phyloP scores from a whole-genome alignment of 495 filamentous ascomycete species.

The Trichoderma gamsii region DNA sequence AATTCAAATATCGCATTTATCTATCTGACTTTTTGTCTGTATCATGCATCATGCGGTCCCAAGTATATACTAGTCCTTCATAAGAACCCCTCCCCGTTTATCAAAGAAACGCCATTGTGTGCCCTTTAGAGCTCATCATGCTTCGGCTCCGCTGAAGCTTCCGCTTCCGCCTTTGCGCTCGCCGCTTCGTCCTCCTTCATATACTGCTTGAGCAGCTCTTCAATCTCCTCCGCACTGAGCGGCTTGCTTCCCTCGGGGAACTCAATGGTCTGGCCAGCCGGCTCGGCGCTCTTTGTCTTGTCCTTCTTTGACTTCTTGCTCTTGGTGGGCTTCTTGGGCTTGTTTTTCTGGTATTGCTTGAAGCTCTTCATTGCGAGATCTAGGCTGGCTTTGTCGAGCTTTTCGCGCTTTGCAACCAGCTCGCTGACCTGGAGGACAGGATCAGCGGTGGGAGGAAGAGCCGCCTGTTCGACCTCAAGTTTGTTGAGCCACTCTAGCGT shows the following conservation, averaged over 20 bases:
- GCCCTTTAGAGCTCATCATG: conserved; percentile 46
- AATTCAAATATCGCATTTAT: not conserved
- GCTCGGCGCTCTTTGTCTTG: conserved; percentile 33
- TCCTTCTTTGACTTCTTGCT: conserved; percentile 36
- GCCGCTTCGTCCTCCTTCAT: conserved; percentile 28
- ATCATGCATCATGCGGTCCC: not conserved
- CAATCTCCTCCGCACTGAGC: conserved; percentile 40
- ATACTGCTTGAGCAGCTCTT: conserved; percentile 44
- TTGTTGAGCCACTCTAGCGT: conserved; percentile 61
- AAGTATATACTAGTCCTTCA: conserved; percentile 6
- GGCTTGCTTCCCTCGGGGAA: conserved; percentile 36
- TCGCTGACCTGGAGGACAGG: conserved; percentile 65
- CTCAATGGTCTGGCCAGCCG: conserved; percentile 33
- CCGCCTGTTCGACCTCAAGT: conserved; percentile 60
- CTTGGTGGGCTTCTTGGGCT: conserved; percentile 47
- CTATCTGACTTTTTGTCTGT: conserved; percentile 1
- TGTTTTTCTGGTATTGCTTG: conserved; percentile 46
- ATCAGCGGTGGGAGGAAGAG: conserved; percentile 60
- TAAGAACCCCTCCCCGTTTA: not conserved
- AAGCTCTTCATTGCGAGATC: conserved; percentile 69
- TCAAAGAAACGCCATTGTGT: conserved; percentile 1
- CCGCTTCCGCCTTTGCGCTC: conserved; percentile 28
- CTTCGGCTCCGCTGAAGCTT: conserved; percentile 32
- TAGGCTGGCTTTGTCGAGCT: conserved; percentile 59
- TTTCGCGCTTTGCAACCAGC: conserved; percentile 51